These are phyloP conservation scores for Citrus mangshanensis DNA, from an alignment of 345 rosid species.

Conservation along the genomic window DNA sequence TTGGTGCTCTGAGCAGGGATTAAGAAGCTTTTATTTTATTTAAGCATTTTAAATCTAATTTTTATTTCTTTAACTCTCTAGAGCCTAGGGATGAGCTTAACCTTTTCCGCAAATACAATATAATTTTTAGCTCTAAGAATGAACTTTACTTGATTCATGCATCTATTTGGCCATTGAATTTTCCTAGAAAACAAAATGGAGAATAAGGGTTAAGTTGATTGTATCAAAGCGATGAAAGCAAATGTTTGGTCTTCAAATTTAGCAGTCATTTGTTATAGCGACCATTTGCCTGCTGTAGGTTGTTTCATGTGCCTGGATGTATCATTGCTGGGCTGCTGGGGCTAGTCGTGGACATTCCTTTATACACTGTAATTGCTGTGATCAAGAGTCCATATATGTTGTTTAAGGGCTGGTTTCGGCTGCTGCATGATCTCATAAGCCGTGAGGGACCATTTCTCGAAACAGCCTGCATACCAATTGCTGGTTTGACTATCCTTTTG, in stretches of 20 bases:
- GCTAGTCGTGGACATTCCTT: conserved; percentile 60
- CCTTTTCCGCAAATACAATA: background rate
- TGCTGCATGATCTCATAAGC: conserved; percentile 65
- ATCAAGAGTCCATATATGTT: conserved; percentile 75
- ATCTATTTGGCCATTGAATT: background rate
- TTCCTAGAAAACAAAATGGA: background rate
- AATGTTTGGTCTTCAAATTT: background rate
- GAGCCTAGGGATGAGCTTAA: background rate
- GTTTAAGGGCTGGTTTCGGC: conserved; percentile 70
- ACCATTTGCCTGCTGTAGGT: conserved; percentile 34
- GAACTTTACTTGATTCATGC: too few relatives aligned
- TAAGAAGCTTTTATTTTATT: background rate
- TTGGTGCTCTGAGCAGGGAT: background rate
- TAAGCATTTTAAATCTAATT: background rate
- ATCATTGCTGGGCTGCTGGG: conserved; percentile 71
- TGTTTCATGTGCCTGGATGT: conserved; percentile 70
- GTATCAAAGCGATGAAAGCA: background rate
- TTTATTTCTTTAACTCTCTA: background rate
- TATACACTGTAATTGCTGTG: conserved; percentile 58
- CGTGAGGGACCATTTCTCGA: conserved; percentile 83
- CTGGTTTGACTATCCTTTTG: conserved; percentile 68
- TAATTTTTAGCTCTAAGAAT: background rate
- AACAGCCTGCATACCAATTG: conserved; percentile 77
- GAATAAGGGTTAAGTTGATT: background rate
- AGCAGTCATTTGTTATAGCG: background rate